Evolutionary conservation across 2,329 filamentous ascomycete species (phyloP).

Genomic region (Phyllosticta ampelicida): DNA sequence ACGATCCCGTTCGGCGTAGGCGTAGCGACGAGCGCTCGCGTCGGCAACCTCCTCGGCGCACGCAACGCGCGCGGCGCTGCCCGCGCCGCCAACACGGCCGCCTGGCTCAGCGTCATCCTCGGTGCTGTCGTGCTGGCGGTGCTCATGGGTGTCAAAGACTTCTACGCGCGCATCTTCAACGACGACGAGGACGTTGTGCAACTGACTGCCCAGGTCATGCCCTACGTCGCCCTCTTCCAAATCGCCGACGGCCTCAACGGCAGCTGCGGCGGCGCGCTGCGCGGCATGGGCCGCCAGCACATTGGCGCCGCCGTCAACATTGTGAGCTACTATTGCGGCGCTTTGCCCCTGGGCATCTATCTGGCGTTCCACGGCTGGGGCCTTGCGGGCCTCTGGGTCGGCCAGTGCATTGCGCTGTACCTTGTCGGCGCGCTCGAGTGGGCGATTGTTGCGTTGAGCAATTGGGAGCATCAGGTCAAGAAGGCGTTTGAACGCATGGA

Average conservation of each 20-base stretch:
- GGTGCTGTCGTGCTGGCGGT: constrained; percentile 56
- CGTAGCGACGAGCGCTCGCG: constrained; percentile 64
- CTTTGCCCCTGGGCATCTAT: constrained; percentile 70
- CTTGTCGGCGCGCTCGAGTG: constrained; percentile 70
- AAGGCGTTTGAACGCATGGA: constrained; percentile 65
- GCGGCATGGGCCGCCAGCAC: constrained; percentile 81
- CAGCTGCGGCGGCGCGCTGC: constrained; percentile 66
- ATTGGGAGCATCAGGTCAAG: constrained; percentile 64
- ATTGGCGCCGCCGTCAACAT: constrained; percentile 74
- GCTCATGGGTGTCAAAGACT: constrained; percentile 59
- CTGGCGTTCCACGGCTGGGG: constrained; percentile 83
- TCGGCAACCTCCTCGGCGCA: constrained; percentile 72
- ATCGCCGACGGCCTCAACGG: constrained; percentile 83
- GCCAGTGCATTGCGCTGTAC: constrained; percentile 62
- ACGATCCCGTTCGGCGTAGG: constrained; percentile 82
- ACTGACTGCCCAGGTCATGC: constrained; percentile 68
- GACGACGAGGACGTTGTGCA: constrained; percentile 60
- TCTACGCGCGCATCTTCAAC: constrained; percentile 73
- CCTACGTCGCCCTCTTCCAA: constrained; percentile 80
- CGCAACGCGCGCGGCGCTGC: constrained; percentile 54
- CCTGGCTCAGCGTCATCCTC: constrained; percentile 58
- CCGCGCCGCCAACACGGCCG: constrained; percentile 64
- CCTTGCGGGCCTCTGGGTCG: constrained; percentile 68
- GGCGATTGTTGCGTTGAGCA: constrained; percentile 64
- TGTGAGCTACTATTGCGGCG: constrained; percentile 73